Conservation (phyloP, 192 early-diverging fungal genomes). For the Geranomyces michiganensis region DNA sequence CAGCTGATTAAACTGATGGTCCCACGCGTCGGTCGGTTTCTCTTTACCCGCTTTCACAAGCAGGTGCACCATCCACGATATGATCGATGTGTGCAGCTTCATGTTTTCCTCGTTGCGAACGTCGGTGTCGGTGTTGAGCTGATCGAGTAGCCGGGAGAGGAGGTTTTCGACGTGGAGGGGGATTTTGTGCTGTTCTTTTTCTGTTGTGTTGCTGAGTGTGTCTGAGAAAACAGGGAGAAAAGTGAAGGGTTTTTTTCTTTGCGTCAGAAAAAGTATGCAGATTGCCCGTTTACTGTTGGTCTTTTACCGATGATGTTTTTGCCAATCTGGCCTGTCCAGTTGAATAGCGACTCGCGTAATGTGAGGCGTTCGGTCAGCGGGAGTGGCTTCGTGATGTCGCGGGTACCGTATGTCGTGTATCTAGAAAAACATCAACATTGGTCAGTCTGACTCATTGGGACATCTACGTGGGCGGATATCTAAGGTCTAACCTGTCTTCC, state of each 20-base stretch:
- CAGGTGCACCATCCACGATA: constrained; percentile 60
- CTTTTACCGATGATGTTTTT: constrained; percentile 40
- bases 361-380: constrained; percentile 42
- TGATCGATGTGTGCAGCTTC: constrained; percentile 56
- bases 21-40: constrained; percentile 47
- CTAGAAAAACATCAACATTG: not conserved
- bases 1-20: constrained; percentile 51
- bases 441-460: not conserved
- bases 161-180: constrained; percentile 57
- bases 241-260: no score
- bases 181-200: constrained; percentile 60
- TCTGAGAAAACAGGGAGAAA: constrained; percentile 24
- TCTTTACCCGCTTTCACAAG: constrained; percentile 47
- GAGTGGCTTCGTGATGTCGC: constrained; percentile 49
- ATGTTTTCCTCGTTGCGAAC: constrained; percentile 59
- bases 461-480: not conserved
- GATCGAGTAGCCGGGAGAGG: constrained; percentile 53
- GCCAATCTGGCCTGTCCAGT: constrained; percentile 53
- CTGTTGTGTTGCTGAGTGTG: constrained; percentile 54
- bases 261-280: no score
- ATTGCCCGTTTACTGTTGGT: not conserved
- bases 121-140: constrained; percentile 62
- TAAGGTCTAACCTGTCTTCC: constrained; percentile 47
- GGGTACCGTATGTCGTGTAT: constrained; percentile 51
- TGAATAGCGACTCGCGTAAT: constrained; percentile 44